Base-by-base conservation (phyloP, 2,329 filamentous ascomycete genomes). In the Coniella lustricola region DNA sequence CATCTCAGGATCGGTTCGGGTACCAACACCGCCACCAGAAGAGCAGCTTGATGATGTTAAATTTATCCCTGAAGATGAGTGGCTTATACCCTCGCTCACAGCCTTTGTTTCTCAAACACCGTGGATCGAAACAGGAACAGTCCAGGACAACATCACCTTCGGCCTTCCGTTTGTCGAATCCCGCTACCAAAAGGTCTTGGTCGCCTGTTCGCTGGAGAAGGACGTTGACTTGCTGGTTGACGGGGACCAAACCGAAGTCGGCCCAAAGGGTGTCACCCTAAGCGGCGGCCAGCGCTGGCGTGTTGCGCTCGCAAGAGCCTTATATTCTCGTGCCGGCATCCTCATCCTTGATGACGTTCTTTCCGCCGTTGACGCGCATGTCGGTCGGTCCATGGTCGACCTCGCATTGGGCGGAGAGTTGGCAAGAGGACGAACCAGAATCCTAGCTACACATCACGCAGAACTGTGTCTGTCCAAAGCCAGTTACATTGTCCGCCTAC, bases 371-470 rank as follows among this genome's bases (percentile, higher is more conserved):
- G 66, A 70, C 43, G 62, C 67, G 5, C 65, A 71, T 16, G 65
- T 71, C 5, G 67, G 69, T 13, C 61, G 68, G 3, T 67, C 71
- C 41, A 77, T 81, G 9, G 77, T 66, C 10, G 57, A 80, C 50
- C 60, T 70, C 39, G 77, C 76, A 0, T 66, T 81, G 39, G 69
- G 72, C 25, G 69, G 71, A 8, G 67, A 80, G 1, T 75, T 79
- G 0, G 65, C 70, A 36, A 41, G 46, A 9, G 72, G 74, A 17
- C 69, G 81, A 29, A 85, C 82, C 0, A 81, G 79, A 0, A 80
- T 85, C 38, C 69, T 82, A 4, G 81, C 84, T 40, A 82, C 82
- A 0, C 78, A 82, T 59, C 64, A 67, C 35, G 56, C 59, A 1
- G 64, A 66, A 39, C 55, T 65, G 49, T 63, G 63, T 32, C 45